Evolutionary conservation across 352 stramenopile species (phyloP).

Genomic region (Sclerospora graminicola): DNA sequence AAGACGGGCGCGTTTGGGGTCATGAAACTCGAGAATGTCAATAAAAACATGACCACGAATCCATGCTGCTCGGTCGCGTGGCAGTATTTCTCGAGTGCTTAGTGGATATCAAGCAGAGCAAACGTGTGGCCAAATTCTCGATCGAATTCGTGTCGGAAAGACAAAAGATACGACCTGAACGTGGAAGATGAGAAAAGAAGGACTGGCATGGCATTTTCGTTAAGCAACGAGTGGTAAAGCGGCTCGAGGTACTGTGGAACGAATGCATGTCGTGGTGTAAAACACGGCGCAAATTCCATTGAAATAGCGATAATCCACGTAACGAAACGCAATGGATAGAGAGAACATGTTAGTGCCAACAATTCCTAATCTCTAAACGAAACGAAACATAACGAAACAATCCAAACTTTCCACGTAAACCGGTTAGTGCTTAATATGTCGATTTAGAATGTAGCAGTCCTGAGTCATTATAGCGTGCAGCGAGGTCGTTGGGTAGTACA

Average conservation of each 20-base stretch:
- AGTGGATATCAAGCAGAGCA: constrained; percentile 23
- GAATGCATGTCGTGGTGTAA: constrained; percentile 28
- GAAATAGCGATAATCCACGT: too few relatives aligned
- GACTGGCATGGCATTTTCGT: constrained; percentile 18
- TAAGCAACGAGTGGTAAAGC: constrained; percentile 31
- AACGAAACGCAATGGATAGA: too few relatives aligned
- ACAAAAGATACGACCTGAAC: constrained; percentile 47
- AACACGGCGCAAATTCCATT: too few relatives aligned
- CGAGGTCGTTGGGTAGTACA: too few relatives aligned
- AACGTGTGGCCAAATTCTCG: constrained; percentile 39
- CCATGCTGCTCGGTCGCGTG: constrained; percentile 36
- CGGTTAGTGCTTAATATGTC: too few relatives aligned
- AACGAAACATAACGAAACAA: too few relatives aligned
- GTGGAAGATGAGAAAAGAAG: constrained; percentile 25
- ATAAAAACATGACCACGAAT: constrained; percentile 75
- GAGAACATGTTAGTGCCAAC: too few relatives aligned
- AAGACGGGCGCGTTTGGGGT: too few relatives aligned
- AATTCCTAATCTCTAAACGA: too few relatives aligned
- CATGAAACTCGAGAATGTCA: constrained; percentile 57
- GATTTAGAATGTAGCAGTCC: too few relatives aligned
- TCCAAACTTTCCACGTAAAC: too few relatives aligned
- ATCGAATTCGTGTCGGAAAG: constrained; percentile 28
- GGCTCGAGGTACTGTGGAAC: constrained; percentile 24
- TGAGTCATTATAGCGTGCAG: too few relatives aligned
- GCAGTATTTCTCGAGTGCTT: constrained; percentile 47